Conservation (phyloP, 2,329 filamentous ascomycete species). For the Sporothrix variecibatus region DNA sequence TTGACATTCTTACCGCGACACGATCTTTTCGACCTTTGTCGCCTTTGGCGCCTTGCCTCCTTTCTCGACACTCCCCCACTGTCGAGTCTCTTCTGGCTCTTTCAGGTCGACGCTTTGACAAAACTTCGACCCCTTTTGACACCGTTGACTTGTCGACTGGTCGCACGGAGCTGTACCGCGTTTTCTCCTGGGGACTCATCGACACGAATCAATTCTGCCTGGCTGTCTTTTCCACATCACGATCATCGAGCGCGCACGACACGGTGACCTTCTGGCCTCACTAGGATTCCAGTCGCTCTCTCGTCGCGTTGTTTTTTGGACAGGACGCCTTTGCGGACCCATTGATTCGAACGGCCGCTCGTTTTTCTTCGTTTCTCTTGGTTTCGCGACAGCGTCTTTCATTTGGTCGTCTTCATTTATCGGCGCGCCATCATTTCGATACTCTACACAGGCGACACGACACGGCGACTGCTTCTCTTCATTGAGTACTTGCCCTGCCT, state of each 20-base stretch:
- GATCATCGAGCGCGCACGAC: not conserved
- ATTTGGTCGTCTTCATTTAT: not conserved
- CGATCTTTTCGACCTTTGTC: not conserved
- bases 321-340: not conserved
- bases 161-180: not conserved
- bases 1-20: not conserved
- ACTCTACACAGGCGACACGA: slow-evolving; percentile 16
- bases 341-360: not conserved
- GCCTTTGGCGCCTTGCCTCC: not conserved
- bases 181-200: not conserved
- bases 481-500: slow-evolving; percentile 28
- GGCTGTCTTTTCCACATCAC: not conserved
- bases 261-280: not conserved
- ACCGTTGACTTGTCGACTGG: not conserved
- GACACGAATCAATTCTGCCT: not conserved
- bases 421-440: not conserved
- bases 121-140: not conserved
- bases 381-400: not conserved
- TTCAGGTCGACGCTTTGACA: not conserved
- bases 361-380: not conserved
- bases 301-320: not conserved
- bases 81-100: not conserved
- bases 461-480: slow-evolving; percentile 14
- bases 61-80: not conserved
- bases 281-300: not conserved